Percentiles rank a stretch among this genome's conserved stretches.
phyloP scores from a whole-genome alignment of 1,139 yeast genomes.

The Torulaspora pretoriensis region DNA sequence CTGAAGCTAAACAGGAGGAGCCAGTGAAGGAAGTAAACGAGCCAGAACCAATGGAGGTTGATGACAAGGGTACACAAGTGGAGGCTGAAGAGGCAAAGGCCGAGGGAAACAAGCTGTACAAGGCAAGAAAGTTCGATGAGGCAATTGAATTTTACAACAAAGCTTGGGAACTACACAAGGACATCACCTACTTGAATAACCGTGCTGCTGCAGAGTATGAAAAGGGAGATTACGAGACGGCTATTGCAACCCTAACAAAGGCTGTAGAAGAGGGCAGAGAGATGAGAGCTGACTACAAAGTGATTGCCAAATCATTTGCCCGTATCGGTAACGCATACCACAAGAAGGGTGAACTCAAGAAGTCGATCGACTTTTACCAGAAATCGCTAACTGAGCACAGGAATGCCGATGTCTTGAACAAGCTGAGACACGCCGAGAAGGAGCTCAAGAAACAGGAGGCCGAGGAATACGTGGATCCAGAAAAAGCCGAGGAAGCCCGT shows the following conservation, averaged over 20 bases:
- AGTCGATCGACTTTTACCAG: constrained; percentile 77
- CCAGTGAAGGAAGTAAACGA: constrained; percentile 38
- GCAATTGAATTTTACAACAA: constrained; percentile 81
- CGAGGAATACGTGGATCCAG: constrained; percentile 78
- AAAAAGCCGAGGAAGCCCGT: constrained; percentile 92
- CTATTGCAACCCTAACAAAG: constrained; percentile 71
- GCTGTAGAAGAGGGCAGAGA: constrained; percentile 92
- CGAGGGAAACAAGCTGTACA: constrained; percentile 82
- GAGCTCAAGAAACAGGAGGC: constrained; percentile 76
- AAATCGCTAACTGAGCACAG: constrained; percentile 96
- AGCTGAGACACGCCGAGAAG: constrained; percentile 83
- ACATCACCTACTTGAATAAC: constrained; percentile 91
- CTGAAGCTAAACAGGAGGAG: constrained; percentile 33
- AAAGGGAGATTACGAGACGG: constrained; percentile 84
- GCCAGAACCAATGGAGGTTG: constrained; percentile 39
- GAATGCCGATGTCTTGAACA: constrained; percentile 87
- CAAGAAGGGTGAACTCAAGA: constrained; percentile 66
- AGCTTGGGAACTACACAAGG: constrained; percentile 81
- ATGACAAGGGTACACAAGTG: constrained; percentile 40
- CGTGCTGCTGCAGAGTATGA: constrained; percentile 97
- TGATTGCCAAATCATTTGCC: constrained; percentile 88
- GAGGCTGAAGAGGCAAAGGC: constrained; percentile 79
- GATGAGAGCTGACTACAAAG: constrained; percentile 83
- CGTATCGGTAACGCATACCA: constrained; percentile 81
- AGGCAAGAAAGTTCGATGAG: constrained; percentile 83